Evolutionary conservation across 805 yeast genomes (phyloP).

Genomic region (Hanseniaspora vineae): DNA sequence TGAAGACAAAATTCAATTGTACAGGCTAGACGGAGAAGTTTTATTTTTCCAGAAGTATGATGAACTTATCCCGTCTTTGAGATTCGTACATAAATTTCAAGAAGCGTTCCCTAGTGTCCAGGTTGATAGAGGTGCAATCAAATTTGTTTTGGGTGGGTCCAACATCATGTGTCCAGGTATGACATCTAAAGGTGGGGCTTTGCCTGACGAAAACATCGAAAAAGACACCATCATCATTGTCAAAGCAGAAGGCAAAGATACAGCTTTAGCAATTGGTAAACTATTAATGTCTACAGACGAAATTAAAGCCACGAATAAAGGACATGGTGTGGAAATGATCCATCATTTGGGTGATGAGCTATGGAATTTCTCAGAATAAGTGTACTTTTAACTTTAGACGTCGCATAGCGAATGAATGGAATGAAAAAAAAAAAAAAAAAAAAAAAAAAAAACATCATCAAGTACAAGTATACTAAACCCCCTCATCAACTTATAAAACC

Average conservation of each 20-base stretch:
- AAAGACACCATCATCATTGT: conserved; percentile 65
- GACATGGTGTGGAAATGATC: conserved; percentile 74
- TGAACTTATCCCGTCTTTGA: conserved; percentile 62
- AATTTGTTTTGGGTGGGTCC: conserved; percentile 90
- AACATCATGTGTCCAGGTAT: conserved; percentile 95
- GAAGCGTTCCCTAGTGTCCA: conserved; percentile 71
- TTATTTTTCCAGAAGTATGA: conserved; percentile 73
- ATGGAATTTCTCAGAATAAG: conserved; percentile 50
- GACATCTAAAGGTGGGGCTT: conserved; percentile 69
- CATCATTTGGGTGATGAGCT: conserved; percentile 85
- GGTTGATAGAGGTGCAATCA: conserved; percentile 94
- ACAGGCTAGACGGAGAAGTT: conserved; percentile 59
- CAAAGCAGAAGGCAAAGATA: conserved; percentile 86
- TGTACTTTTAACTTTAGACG: conserved; percentile 2
- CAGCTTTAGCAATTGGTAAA: conserved; percentile 84
- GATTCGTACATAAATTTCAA: conserved; percentile 71
- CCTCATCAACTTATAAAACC: background rate
- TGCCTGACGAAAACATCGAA: conserved; percentile 50
- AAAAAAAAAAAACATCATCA: too few relatives aligned
- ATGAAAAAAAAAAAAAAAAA: too few relatives aligned
- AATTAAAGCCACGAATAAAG: conserved; percentile 70
- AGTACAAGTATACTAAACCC: too few relatives aligned
- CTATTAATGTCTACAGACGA: conserved; percentile 82
- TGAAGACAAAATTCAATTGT: conserved; percentile 77
- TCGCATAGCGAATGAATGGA: background rate